A percentile compares a stretch with the other conserved stretches of the same genome.
Evolutionary conservation across 805 yeast genomes (phyloP).

Genomic region (Metschnikowia noctiluminum): DNA sequence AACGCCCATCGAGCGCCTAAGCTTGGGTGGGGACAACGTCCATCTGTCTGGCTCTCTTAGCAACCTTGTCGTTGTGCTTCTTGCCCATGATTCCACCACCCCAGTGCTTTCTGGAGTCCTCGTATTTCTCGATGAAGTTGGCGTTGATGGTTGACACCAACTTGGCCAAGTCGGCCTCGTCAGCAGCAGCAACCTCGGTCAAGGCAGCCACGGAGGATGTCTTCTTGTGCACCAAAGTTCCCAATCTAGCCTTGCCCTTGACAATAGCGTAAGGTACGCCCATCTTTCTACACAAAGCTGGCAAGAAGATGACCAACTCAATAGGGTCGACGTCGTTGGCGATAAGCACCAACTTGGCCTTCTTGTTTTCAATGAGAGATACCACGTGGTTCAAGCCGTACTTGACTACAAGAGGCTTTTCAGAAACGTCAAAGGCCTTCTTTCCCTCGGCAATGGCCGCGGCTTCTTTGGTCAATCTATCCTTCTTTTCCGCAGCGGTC

Average conservation of each 20-base stretch:
- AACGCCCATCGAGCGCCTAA: not conserved
- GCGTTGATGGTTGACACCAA: conserved; percentile 90
- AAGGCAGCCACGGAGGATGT: conserved; percentile 96
- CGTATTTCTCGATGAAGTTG: conserved; percentile 91
- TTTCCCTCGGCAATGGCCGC: conserved; percentile 98
- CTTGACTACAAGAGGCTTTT: conserved; percentile 95
- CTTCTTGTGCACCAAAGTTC: conserved; percentile 96
- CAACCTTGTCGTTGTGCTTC: conserved; percentile 83
- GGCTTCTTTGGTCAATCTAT: conserved; percentile 97
- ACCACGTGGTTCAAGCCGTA: conserved; percentile 99
- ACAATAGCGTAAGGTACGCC: conserved; percentile 98
- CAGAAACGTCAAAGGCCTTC: conserved; percentile 92
- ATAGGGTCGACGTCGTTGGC: conserved; percentile 99
- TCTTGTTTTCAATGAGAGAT: conserved; percentile 95
- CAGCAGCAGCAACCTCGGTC: conserved; percentile 92
- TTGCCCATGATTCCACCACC: conserved; percentile 99
- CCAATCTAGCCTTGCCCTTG: conserved; percentile 98
- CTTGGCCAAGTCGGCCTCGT: conserved; percentile 91
- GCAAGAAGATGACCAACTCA: conserved; percentile 94
- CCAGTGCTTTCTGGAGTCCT: conserved; percentile 97
- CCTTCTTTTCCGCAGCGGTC: conserved; percentile 96
- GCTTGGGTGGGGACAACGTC: conserved; percentile 26
- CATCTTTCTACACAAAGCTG: conserved; percentile 99
- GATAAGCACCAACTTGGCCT: conserved; percentile 93
- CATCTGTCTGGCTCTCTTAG: conserved; percentile 66